Conservation (phyloP, 1,284 basidiomycete species). For the Fomes fomentarius region DNA sequence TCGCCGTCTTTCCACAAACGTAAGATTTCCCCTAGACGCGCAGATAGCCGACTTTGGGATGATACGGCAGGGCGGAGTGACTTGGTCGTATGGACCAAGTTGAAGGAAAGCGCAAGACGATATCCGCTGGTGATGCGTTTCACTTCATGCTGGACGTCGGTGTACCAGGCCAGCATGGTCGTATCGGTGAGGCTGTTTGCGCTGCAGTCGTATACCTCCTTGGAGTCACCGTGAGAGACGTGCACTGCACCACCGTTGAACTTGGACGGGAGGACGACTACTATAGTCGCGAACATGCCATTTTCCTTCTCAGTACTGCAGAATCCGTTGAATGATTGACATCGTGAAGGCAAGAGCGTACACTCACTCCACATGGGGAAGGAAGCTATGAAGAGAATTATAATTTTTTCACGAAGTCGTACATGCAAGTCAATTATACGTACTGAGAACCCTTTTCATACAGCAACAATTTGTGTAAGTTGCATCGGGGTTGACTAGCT, state of each 20-base stretch:
- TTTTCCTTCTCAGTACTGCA: slow-evolving; percentile 40
- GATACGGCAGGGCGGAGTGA: no score
- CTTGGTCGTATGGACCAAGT: no score
- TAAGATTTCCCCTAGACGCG: no score
- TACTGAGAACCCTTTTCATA: neutral
- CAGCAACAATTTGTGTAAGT: no score
- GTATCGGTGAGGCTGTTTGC: slow-evolving; percentile 33
- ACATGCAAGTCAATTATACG: neutral
- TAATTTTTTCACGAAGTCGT: neutral
- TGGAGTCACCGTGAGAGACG: slow-evolving; percentile 38
- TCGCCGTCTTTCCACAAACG: no score
- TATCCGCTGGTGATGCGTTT: no score
- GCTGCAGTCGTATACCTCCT: slow-evolving; percentile 38
- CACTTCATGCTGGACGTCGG: slow-evolving; percentile 33
- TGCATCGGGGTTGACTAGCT: no score
- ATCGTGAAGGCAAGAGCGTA: no score
- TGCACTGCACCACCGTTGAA: slow-evolving; percentile 47
- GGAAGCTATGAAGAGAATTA: neutral
- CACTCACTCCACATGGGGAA: no score
- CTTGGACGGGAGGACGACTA: slow-evolving; percentile 46
- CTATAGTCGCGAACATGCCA: slow-evolving; percentile 48
- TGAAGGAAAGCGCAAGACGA: no score
- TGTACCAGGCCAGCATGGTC: slow-evolving; percentile 49
- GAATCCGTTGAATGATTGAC: neutral
- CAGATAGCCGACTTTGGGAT: no score